Base-by-base conservation (phyloP, 768 basidiomycete genomes). In the Austroboletus festivus region DNA sequence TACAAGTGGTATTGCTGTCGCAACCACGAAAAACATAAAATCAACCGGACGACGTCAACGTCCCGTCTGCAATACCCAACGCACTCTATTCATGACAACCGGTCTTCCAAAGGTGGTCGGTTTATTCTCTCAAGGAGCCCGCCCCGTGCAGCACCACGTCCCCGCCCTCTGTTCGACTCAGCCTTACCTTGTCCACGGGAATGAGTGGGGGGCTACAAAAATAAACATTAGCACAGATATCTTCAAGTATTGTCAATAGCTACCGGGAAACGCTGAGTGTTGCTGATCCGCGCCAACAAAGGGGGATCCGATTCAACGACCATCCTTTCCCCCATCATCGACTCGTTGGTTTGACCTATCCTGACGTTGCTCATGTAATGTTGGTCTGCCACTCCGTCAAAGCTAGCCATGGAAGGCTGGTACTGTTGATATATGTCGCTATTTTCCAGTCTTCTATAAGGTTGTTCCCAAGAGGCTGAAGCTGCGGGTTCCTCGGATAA, bases 281-380 rank as follows among this genome's bases (percentile, higher is more conserved):
- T 47, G n/a, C 50, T 55, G 31, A 64, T 63, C 40, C 63, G 63
- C 6, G 59, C 52, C 50, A 65, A 46, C 12, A 64, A 40, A 24
- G 53, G 38, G 28, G 57, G 52, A 54, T 61, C 56, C 4, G 57
- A 38, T 31, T 50, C 52, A 20, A 2, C 11, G 3, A 54, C 56
- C 52, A 20, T 38, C 39, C 53, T 47, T 28, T 57, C 58, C 28
- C 50, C 54, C 31, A 1, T 9, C 34, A 26, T 41, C 33, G 51
- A 47, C 12, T 63, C 57, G 44, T 60, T 51, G 8, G 28, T 31
- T 5, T 40, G 47, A 35, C 48, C 48, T 23, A 43, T 18, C 42
- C 60, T 24, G 16, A 13, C 19, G 9, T 58, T 40, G 24, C 50
- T 35, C 20, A 21, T 22, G 15, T 51, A 43, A 10, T 53, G n/a